Evolutionary conservation across 768 basidiomycete genomes (phyloP), one percentile per base, ranked within the genome.

Genomic region (Coprinopsis marcescibilis): DNA sequence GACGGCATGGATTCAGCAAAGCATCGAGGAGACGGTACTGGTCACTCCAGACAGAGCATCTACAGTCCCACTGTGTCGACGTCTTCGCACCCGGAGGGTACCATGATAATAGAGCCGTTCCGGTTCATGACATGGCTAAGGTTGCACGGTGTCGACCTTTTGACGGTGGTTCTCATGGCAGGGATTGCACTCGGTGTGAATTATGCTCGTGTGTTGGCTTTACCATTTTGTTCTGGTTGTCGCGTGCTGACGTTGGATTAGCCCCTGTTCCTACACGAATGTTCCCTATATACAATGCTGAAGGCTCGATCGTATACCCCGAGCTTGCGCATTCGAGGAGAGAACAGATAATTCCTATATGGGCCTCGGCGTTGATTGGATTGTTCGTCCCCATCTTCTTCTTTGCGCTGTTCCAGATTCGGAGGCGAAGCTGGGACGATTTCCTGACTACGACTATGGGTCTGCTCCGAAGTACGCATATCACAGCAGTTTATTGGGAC

Each of bases 81-180:
- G n/a, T n/a, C n/a, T n/a, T n/a, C n/a, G n/a, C n/a, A n/a, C n/a
- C n/a, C n/a, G n/a, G n/a, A n/a, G n/a, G n/a, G n/a, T n/a, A n/a
- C n/a, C n/a, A n/a, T n/a, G n/a, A n/a, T n/a, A n/a, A n/a, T n/a
- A n/a, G n/a, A n/a, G n/a, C n/a, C n/a, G n/a, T n/a, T n/a, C n/a
- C n/a, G n/a, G n/a, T n/a, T n/a, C n/a, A n/a, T n/a, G 57, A 0
- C n/a, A n/a, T 76, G 74, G 73, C 25, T 77, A 13, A 64, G 71
- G 45, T 65, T 75, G 4, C 73, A 79, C 65, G 69, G 65, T 4
- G 56, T 75, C 38, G 78, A 80, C 50, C 53, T 80, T 11, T 62
- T 80, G 21, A 77, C 77, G 1, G 76, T 81, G 77, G 72, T 69
- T 0, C 56, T 72, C n/a, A 75, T 78, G 68, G 77, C 76, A n/a